Evolutionary conservation across 2,329 filamentous ascomycete genomes (phyloP).

Genomic region (Mycocentrospora acerina): DNA sequence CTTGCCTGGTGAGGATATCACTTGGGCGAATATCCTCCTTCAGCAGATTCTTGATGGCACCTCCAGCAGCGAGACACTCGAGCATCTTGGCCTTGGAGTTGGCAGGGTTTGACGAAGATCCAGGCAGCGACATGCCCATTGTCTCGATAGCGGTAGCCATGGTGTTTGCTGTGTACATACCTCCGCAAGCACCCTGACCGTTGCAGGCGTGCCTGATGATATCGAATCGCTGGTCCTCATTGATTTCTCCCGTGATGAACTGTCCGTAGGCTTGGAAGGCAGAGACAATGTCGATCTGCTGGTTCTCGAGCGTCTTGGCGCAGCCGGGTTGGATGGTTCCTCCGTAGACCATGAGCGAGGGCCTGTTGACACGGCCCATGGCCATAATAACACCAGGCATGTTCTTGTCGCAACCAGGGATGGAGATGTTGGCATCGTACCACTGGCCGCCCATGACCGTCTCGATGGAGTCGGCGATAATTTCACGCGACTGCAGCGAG

Average conservation of each 20-base stretch:
- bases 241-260: slow-evolving; percentile 88
- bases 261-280: slow-evolving; percentile 98
- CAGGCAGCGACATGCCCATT: slow-evolving; percentile 54
- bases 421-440: slow-evolving; percentile 96
- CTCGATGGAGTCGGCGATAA: slow-evolving; percentile 98
- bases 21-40: slow-evolving; percentile 53
- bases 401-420: slow-evolving; percentile 99
- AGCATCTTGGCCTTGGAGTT: slow-evolving; percentile 53
- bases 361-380: slow-evolving; percentile 92
- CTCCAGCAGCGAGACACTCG: slow-evolving; percentile 53
- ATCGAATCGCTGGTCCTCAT: slow-evolving; percentile 87
- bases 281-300: slow-evolving; percentile 87
- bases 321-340: slow-evolving; percentile 93
- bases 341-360: slow-evolving; percentile 96
- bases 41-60: slow-evolving; percentile 53
- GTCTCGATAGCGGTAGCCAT: slow-evolving; percentile 54
- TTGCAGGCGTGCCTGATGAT: slow-evolving; percentile 92
- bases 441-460: slow-evolving; percentile 98
- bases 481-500: slow-evolving; percentile 88
- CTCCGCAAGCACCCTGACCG: slow-evolving; percentile 79
- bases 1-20: slow-evolving; percentile 52
- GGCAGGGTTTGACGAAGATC: slow-evolving; percentile 54
- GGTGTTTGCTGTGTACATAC: slow-evolving; percentile 65
- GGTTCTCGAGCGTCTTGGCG: slow-evolving; percentile 67
- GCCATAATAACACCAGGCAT: slow-evolving; percentile 73